Evolutionary conservation across 73 alveolate genomes (phyloP).

Genomic region (Tetrahymena malaccensis): DNA sequence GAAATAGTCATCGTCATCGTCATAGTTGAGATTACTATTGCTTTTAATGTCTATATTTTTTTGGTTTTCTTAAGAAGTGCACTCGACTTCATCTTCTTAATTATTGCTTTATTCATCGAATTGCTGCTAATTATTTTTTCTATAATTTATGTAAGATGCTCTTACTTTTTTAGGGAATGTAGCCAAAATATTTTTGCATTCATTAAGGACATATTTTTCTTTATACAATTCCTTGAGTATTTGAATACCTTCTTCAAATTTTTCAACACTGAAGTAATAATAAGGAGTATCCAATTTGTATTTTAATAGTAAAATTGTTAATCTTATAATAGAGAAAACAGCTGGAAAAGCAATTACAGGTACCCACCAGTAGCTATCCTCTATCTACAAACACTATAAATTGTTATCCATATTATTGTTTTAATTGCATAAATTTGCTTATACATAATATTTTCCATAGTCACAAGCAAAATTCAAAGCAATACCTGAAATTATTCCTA

Average conservation of each 20-base stretch:
- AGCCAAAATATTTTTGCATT: neutral
- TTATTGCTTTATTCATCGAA: neutral
- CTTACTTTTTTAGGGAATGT: neutral
- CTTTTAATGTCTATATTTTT: neutral
- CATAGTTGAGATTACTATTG: neutral
- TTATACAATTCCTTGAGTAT: neutral
- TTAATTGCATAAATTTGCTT: neutral
- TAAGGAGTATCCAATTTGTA: neutral
- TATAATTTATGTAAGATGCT: neutral
- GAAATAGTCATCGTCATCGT: neutral
- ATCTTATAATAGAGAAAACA: neutral
- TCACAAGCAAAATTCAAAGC: neutral
- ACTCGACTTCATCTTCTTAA: neutral
- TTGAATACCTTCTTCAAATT: neutral
- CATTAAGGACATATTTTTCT: neutral
- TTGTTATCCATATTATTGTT: neutral
- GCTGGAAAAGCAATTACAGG: neutral
- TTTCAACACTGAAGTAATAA: neutral
- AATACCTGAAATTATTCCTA: neutral
- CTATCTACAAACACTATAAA: neutral
- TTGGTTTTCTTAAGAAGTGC: neutral
- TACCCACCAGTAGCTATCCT: neutral
- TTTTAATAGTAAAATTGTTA: neutral
- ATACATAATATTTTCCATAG: neutral
- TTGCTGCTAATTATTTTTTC: neutral